Conservation (phyloP, 176 grass and related monocot genomes). For the Hsuehochloa calcarea region DNA sequence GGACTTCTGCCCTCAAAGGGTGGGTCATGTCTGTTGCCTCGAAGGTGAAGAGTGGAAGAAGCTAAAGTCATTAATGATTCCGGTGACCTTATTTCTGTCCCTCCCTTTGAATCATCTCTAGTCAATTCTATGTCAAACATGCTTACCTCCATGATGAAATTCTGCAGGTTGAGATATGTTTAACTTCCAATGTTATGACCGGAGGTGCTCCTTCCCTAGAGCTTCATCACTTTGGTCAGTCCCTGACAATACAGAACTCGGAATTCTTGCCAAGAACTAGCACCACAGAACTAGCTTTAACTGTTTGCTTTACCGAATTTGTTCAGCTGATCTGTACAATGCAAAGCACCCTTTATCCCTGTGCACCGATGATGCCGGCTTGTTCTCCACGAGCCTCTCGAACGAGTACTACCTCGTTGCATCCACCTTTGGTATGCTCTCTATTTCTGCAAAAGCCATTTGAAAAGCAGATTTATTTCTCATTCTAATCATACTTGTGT, state of each 20-base stretch:
- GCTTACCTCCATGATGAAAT: slow-evolving; percentile 25
- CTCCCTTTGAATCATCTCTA: not conserved
- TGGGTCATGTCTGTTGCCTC: slow-evolving; percentile 91
- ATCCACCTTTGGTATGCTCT: slow-evolving; percentile 55
- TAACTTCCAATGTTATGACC: slow-evolving; percentile 95
- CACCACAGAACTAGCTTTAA: not conserved
- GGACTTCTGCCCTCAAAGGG: slow-evolving; percentile 70
- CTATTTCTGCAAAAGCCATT: slow-evolving; percentile 12
- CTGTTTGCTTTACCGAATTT: not conserved
- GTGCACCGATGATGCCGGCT: slow-evolving; percentile 81
- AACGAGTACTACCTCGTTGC: slow-evolving; percentile 75
- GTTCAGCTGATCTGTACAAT: slow-evolving; percentile 82
- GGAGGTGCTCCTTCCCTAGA: slow-evolving; percentile 62
- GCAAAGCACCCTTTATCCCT: slow-evolving; percentile 66
- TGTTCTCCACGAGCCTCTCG: slow-evolving; percentile 82
- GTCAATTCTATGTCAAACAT: not conserved
- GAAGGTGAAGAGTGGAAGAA: slow-evolving; percentile 68
- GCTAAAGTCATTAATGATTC: slow-evolving; percentile 64
- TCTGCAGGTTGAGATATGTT: slow-evolving; percentile 86
- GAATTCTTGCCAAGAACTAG: not conserved
- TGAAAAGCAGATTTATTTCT: not conserved
- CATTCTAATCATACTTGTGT: not conserved
- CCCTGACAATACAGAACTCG: not conserved
- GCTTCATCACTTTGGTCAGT: slow-evolving; percentile 83
- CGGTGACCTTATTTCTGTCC: slow-evolving; percentile 41